These are phyloP conservation scores for Phytophthora ohioensis DNA, from an alignment of 352 stramenopile genomes.

Conservation along the genomic window DNA sequence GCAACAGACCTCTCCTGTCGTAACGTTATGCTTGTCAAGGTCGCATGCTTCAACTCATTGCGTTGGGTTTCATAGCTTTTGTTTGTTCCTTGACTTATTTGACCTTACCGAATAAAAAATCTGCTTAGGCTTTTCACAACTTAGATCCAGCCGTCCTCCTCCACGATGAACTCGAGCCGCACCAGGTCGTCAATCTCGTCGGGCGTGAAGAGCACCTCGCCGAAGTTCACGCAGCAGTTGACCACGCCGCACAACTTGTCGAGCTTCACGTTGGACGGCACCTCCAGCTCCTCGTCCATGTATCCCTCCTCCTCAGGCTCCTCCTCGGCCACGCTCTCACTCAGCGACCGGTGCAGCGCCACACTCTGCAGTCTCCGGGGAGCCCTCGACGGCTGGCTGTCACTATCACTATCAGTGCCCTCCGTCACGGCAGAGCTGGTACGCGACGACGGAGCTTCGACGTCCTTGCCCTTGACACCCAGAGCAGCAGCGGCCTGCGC, in stretches of 20 bases:
- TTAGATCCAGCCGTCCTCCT: slow-evolving; percentile 89
- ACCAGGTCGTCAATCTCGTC: slow-evolving; percentile 73
- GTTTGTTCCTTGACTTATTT: slow-evolving; percentile 28
- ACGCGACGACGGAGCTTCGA: slow-evolving; percentile 41
- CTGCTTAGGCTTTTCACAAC: slow-evolving; percentile 11
- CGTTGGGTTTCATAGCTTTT: slow-evolving; percentile 18
- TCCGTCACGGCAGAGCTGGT: slow-evolving; percentile 65
- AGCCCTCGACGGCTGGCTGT: slow-evolving; percentile 34
- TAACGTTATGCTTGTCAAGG: background rate
- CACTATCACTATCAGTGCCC: slow-evolving; percentile 66
- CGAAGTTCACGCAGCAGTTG: slow-evolving; percentile 73
- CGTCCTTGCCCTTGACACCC: slow-evolving; percentile 53
- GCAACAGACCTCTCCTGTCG: background rate
- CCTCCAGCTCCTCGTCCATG: slow-evolving; percentile 50
- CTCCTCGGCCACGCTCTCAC: slow-evolving; percentile 40
- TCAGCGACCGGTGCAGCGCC: slow-evolving; percentile 37
- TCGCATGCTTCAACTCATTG: too few species aligned
- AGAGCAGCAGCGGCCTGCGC: slow-evolving; percentile 27
- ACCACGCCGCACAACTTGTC: slow-evolving; percentile 60
- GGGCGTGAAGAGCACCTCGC: slow-evolving; percentile 57
- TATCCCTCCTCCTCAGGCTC: slow-evolving; percentile 46
- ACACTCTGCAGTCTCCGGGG: slow-evolving; percentile 24
- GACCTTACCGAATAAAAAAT: slow-evolving; percentile 44
- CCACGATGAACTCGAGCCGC: slow-evolving; percentile 80
- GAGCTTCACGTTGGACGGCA: slow-evolving; percentile 49